Conservation (phyloP, 1,284 basidiomycete genomes). For the Cutaneotrichosporon cyanovorans region DNA sequence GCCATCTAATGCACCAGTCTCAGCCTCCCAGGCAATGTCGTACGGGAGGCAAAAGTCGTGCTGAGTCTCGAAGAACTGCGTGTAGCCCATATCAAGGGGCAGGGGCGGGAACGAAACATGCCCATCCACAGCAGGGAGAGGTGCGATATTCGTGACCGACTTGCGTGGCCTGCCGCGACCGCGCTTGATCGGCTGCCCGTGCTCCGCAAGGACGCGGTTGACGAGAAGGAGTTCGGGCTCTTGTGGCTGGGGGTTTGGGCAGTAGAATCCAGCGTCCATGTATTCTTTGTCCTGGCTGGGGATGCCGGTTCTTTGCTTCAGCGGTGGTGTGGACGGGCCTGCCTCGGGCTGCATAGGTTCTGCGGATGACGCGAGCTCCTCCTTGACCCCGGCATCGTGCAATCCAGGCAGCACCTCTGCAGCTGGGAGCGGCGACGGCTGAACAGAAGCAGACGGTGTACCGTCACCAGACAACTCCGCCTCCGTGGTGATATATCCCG, state of each 20-base stretch:
- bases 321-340: background rate
- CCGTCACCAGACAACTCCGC: no score
- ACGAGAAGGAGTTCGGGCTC: constrained; percentile 22
- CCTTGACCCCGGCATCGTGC: no score
- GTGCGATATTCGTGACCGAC: background rate
- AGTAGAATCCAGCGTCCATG: constrained; percentile 36
- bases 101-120: constrained; percentile 30
- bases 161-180: constrained; percentile 7
- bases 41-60: constrained; percentile 42
- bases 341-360: background rate
- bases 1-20: constrained; percentile 40
- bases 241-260: constrained; percentile 31
- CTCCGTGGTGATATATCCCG: no score
- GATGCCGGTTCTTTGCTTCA: background rate
- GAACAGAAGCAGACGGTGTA: no score
- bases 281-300: constrained; percentile 28
- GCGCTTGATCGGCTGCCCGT: constrained; percentile 1
- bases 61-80: constrained; percentile 32
- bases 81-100: constrained; percentile 33
- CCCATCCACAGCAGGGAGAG: constrained; percentile 4
- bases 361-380: no score
- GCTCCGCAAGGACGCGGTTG: constrained; percentile 22
- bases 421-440: no score
- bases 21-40: constrained; percentile 40
- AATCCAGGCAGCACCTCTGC: no score